Conservation (phyloP, 208 protist genomes). For the Tritrichomonas foetus region DNA sequence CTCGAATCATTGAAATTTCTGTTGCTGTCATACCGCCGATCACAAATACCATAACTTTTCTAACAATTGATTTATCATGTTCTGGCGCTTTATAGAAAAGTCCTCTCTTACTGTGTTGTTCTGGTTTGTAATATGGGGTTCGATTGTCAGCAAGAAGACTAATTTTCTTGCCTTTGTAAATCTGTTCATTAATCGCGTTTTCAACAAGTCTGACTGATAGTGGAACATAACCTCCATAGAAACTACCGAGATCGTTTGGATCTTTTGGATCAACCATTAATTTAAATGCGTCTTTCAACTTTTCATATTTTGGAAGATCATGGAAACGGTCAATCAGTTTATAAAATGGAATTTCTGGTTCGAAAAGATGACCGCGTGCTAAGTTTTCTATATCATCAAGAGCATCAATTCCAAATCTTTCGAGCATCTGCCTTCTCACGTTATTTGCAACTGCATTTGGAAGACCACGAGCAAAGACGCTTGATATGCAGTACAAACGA, state of each 20-base stretch:
- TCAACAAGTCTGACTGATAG: background rate
- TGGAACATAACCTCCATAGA: slow-evolving; percentile 23
- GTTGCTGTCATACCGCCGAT: background rate
- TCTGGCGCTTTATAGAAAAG: background rate
- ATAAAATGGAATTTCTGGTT: background rate
- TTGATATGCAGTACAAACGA: background rate
- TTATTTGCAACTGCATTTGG: background rate
- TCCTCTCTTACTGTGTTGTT: background rate
- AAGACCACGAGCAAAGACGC: background rate
- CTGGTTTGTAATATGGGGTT: background rate
- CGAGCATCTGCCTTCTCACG: background rate
- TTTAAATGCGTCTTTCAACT: background rate
- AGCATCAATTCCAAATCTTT: background rate
- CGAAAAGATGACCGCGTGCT: background rate
- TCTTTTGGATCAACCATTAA: background rate
- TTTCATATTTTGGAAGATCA: background rate
- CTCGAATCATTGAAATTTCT: background rate
- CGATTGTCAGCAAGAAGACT: background rate
- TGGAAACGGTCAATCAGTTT: background rate
- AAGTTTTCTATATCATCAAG: background rate
- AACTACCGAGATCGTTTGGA: background rate
- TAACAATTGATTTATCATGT: background rate
- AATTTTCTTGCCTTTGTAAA: background rate
- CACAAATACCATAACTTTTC: background rate
- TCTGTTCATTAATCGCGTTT: background rate